phyloP scores from a whole-genome alignment of 495 filamentous ascomycete species.

The Rhypophila decipiens region DNA sequence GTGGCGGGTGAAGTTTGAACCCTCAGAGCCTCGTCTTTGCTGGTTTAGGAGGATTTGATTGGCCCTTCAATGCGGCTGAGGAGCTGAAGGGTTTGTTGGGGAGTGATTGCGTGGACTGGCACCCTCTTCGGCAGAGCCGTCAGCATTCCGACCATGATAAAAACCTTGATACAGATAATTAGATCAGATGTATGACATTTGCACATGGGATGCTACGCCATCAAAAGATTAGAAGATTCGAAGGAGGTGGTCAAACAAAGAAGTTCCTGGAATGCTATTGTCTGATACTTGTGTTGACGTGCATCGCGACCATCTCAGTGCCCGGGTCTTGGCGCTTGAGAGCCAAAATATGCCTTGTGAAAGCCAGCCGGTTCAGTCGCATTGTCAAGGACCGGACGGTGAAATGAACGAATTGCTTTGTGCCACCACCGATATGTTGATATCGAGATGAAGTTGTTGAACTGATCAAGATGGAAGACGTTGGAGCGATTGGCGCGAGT shows the following conservation, averaged over 20 bases:
- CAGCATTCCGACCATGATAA: background rate
- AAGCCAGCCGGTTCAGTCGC: background rate
- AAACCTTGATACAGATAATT: background rate
- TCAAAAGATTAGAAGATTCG: background rate
- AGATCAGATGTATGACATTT: background rate
- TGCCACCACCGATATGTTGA: too few relatives aligned
- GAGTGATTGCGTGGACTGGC: background rate
- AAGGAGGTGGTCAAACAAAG: too few relatives aligned
- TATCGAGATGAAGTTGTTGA: background rate
- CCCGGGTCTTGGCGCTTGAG: background rate
- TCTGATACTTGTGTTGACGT: too few relatives aligned
- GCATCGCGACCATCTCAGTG: background rate
- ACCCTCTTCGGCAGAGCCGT: background rate
- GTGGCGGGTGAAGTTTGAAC: too few relatives aligned
- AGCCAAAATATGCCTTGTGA: background rate
- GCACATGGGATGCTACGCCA: background rate
- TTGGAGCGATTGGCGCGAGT: background rate
- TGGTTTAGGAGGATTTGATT: background rate
- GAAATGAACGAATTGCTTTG: background rate
- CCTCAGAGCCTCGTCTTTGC: background rate
- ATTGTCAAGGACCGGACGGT: background rate
- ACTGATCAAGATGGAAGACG: background rate
- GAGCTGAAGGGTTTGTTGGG: background rate
- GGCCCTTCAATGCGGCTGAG: background rate
- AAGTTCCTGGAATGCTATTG: too few relatives aligned